A percentile compares a stretch with the other conserved stretches of the same genome.
phyloP scores from a whole-genome alignment of 257 asterid species.

The Ocimum tenuiflorum region DNA sequence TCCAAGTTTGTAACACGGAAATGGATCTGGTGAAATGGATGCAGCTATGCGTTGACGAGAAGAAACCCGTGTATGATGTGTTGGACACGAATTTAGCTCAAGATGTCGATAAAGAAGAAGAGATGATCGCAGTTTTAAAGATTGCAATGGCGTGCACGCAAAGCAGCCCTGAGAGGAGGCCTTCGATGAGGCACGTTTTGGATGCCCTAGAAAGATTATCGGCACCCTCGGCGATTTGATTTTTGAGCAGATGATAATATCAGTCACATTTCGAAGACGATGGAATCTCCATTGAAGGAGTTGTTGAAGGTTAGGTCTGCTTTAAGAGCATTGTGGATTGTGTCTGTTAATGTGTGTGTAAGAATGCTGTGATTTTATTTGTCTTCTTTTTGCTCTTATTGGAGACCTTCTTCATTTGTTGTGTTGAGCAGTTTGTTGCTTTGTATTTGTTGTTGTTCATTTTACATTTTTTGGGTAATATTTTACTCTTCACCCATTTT shows the following conservation, averaged over 20 bases:
- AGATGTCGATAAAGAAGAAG: conserved; percentile 75
- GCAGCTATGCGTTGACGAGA: conserved; percentile 81
- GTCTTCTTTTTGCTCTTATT: conserved; percentile 27
- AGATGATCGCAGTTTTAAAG: conserved; percentile 66
- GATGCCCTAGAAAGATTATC: conserved; percentile 63
- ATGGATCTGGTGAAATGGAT: conserved; percentile 77
- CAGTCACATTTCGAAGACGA: too few relatives aligned
- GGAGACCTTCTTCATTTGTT: conserved; percentile 16
- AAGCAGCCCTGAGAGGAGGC: conserved; percentile 65
- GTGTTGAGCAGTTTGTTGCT: conserved; percentile 11
- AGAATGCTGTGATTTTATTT: conserved; percentile 23
- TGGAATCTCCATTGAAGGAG: conserved; percentile 13
- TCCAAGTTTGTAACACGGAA: conserved; percentile 52
- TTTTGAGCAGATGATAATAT: too few relatives aligned
- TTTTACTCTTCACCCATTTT: not conserved
- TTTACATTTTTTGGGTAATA: not conserved
- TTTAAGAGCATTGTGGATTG: conserved; percentile 14
- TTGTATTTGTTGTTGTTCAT: conserved; percentile 8
- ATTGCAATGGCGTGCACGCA: conserved; percentile 83
- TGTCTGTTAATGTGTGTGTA: conserved; percentile 21
- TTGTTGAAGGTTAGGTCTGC: conserved; percentile 22
- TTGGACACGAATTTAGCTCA: conserved; percentile 52
- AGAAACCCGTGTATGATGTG: conserved; percentile 68
- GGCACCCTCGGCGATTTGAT: too few relatives aligned
- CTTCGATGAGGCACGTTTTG: conserved; percentile 60